phyloP scores from a whole-genome alignment of 1,284 basidiomycete species.

The Pseudozyma hubeiensis region DNA sequence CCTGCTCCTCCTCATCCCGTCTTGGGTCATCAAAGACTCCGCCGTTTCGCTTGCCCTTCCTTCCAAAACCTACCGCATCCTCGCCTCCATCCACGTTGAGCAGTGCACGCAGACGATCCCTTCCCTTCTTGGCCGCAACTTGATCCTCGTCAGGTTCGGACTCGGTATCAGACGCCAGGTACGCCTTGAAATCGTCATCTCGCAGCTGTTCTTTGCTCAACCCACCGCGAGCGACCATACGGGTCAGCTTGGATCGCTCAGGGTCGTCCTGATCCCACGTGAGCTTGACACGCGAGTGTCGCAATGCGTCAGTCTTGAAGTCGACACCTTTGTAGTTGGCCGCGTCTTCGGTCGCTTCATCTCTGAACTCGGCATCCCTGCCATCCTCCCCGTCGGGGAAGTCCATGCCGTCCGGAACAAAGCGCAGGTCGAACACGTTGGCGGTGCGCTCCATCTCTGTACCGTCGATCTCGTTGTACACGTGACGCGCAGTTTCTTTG shows the following conservation, averaged over 20 bases:
- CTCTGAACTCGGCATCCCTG: conserved; percentile 76
- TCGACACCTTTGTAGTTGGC: conserved; percentile 82
- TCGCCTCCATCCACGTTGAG: conserved; percentile 50
- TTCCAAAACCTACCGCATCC: conserved; percentile 34
- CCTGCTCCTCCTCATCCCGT: conserved; percentile 47
- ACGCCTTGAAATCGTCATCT: conserved; percentile 66
- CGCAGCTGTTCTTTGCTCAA: conserved; percentile 55
- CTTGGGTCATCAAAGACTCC: conserved; percentile 56
- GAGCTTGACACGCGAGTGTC: conserved; percentile 96
- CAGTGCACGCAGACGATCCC: conserved; percentile 58
- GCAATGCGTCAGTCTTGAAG: conserved; percentile 93
- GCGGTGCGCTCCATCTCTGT: conserved; percentile 97
- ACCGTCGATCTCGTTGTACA: conserved; percentile 88
- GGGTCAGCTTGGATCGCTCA: conserved; percentile 80
- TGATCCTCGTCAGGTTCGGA: conserved; percentile 45
- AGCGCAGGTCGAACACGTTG: conserved; percentile 87
- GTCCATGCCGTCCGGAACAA: conserved; percentile 80
- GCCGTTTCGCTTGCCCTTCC: conserved; percentile 29
- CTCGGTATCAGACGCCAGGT: conserved; percentile 65
- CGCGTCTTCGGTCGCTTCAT: conserved; percentile 78
- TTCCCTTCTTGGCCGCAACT: conserved; percentile 23
- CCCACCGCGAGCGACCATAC: conserved; percentile 42
- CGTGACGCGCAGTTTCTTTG: conserved; percentile 80
- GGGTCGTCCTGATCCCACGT: conserved; percentile 99
- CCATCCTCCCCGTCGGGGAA: conserved; percentile 80